These are phyloP conservation scores for Eryngium alpinum DNA, from an alignment of 140 eudicot species.

Conservation along the genomic window DNA sequence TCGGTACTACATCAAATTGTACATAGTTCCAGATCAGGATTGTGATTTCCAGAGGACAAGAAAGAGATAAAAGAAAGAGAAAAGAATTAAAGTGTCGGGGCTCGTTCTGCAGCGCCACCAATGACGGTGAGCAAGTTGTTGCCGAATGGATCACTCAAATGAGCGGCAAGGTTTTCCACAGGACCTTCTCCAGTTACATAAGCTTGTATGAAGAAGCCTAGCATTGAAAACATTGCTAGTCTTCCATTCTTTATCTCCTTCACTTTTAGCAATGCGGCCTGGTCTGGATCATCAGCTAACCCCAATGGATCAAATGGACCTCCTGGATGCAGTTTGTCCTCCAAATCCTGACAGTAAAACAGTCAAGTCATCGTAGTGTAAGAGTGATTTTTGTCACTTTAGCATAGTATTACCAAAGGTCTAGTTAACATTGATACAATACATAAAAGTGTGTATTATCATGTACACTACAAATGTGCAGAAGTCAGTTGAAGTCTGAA, in stretches of 20 bases:
- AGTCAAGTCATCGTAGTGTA: too few species aligned
- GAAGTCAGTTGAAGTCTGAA: background rate
- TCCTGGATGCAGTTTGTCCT: constrained; percentile 91
- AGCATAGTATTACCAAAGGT: too few species aligned
- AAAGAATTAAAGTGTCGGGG: constrained; percentile 59
- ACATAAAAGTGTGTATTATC: too few species aligned
- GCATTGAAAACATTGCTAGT: constrained; percentile 88
- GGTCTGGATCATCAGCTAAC: constrained; percentile 79
- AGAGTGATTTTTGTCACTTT: too few species aligned
- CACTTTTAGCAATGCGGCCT: constrained; percentile 75
- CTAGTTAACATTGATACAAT: too few species aligned
- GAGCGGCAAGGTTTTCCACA: constrained; percentile 76
- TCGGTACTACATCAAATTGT: too few species aligned
- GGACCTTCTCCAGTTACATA: constrained; percentile 91
- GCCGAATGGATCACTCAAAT: constrained; percentile 89
- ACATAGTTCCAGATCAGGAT: background rate
- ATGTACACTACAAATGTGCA: too few species aligned
- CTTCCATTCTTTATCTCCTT: constrained; percentile 94
- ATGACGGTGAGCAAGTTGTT: constrained; percentile 90
- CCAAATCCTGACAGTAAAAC: constrained; percentile 46
- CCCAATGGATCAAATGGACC: constrained; percentile 96
- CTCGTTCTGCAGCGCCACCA: constrained; percentile 59
- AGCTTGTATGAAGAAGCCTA: constrained; percentile 88
- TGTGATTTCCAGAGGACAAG: background rate
- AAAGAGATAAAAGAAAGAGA: background rate